Conservation (phyloP, 164 flowering plant genomes). For the Aristolochia fimbriata region DNA sequence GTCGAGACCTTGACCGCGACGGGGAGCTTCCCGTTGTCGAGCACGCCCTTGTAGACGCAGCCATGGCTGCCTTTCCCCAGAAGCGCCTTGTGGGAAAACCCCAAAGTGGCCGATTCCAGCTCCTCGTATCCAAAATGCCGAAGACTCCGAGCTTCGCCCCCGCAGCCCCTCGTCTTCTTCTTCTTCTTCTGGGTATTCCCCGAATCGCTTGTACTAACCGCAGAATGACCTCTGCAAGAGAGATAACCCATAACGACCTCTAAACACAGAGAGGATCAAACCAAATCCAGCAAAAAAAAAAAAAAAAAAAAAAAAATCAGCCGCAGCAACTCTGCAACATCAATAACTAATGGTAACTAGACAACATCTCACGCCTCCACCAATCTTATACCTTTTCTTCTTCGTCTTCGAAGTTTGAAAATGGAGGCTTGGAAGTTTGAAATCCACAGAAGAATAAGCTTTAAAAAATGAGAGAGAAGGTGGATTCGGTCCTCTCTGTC, state of each 20-base stretch:
- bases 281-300: no score
- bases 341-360: no score
- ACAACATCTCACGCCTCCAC: no score
- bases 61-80: slow-evolving; percentile 94
- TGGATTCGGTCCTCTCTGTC: no score
- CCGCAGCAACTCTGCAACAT: no score
- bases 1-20: slow-evolving; percentile 54
- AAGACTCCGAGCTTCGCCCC: slow-evolving; percentile 22
- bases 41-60: slow-evolving; percentile 58
- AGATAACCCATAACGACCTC: slow-evolving; percentile 44
- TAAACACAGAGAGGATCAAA: no score
- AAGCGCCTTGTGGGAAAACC: slow-evolving; percentile 46
- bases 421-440: no score
- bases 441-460: no score
- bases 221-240: slow-evolving; percentile 65
- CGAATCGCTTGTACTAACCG: slow-evolving; percentile 50
- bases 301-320: no score
- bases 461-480: no score
- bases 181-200: slow-evolving; percentile 3
- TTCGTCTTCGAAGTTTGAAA: no score
- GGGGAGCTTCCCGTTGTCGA: slow-evolving; percentile 35
- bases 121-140: slow-evolving; percentile 24
- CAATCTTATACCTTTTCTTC: no score
- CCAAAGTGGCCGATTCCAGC: slow-evolving; percentile 51
- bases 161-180: slow-evolving; percentile 1